Evolutionary conservation across 306 rosid species (phyloP), one percentile per base, ranked within the genome.

Genomic region (Medicago truncatula): DNA sequence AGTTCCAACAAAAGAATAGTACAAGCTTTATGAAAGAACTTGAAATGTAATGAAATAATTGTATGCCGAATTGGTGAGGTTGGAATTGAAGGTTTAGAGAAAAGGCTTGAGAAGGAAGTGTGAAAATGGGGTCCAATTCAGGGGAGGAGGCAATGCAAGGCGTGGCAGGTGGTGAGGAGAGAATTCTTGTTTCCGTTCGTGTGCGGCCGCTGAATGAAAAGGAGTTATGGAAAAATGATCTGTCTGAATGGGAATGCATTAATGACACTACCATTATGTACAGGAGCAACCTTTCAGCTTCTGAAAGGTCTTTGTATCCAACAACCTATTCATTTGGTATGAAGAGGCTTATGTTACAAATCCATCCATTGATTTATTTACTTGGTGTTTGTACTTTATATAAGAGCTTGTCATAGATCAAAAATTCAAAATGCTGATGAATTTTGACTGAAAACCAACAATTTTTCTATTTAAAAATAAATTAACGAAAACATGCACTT

Each of bases 181-280:
- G 87, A 85, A 95, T 92, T 67, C 73, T 70, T 38, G 98, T 95
- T 79, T 92, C 98, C 34, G 90, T 95, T 84, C 90, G 98, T 72
- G 74, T 95, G 65, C 86, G 97, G 46, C 98, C 98, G 79, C 76
- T 92, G 85, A 92, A 83, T 20, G 90, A 86, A 78, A 95, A 86
- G 92, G 97, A 94, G 81, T 25, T 81, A 52, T 47, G 75, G 1
- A 92, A 80, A 81, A 70, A 86, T 67, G 97, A 92, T 82, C 85
- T 87, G n/a, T 89, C 95, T 8, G 98, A 95, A 54, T 95, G 97
- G 98, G 98, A 92, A 86, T 90, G 97, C 84, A 85, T 88, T 77
- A 90, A 87, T 78, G 92, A 90, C 46, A 83, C 81, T 71, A 86
- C 97, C 68, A 73, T 95, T 89, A 81, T 90, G 75, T 92, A 82